Conservation (phyloP, 768 basidiomycete species). For the Russula griseocarnosa region DNA sequence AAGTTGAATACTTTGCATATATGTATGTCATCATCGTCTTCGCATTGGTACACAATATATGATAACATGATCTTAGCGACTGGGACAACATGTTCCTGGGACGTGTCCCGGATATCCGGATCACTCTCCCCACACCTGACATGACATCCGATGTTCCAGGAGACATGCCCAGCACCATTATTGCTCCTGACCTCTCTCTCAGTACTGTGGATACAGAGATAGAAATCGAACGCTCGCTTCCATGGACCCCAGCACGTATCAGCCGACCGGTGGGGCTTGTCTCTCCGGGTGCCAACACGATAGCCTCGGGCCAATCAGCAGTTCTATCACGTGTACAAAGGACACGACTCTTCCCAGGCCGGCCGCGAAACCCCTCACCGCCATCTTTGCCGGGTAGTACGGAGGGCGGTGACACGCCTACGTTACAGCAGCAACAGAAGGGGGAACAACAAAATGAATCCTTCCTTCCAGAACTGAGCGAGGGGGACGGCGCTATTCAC, state of each 20-base stretch:
- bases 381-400: conserved; percentile 12
- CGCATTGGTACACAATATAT: neutral
- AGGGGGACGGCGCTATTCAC: conserved; percentile 5
- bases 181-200: conserved; percentile 17
- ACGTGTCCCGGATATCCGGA: conserved; percentile 21
- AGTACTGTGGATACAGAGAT: conserved; percentile 17
- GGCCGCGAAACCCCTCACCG: conserved; percentile 24
- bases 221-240: conserved; percentile 13
- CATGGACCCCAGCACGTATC: conserved; percentile 18
- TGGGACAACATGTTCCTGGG: conserved; percentile 17
- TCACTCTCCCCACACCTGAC: conserved; percentile 23
- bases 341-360: neutral
- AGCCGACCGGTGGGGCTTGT: neutral
- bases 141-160: conserved; percentile 16
- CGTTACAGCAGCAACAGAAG: neutral
- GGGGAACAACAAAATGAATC: neutral
- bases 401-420: neutral
- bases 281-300: conserved; percentile 19
- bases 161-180: conserved; percentile 23
- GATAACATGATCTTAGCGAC: conserved; percentile 11
- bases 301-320: conserved; percentile 23
- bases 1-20: conserved; percentile 21
- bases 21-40: conserved; percentile 12
- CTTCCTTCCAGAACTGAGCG: conserved; percentile 21
- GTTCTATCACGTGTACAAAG: conserved; percentile 3